phyloP scores from a whole-genome alignment of 2,329 filamentous ascomycete genomes.

The Sporothrix inflata region DNA sequence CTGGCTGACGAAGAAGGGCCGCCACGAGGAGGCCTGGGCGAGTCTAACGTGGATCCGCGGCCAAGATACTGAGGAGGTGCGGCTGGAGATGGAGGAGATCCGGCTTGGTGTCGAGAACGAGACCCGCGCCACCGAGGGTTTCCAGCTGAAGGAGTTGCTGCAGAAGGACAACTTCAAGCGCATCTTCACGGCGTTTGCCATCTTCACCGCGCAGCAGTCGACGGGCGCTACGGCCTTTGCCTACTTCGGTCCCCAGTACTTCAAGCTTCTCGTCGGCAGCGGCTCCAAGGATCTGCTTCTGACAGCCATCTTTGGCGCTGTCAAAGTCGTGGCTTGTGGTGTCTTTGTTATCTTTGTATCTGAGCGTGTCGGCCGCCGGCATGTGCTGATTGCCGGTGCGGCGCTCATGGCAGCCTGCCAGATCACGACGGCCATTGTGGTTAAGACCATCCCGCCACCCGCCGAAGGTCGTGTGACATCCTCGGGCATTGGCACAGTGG shows the following conservation, averaged over 20 bases:
- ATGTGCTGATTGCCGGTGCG: constrained; percentile 48
- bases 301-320: constrained; percentile 56
- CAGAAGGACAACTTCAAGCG: constrained; percentile 50
- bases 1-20: constrained; percentile 76
- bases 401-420: constrained; percentile 51
- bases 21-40: constrained; percentile 64
- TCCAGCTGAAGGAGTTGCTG: constrained; percentile 49
- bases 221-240: constrained; percentile 59
- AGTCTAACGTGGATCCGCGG: constrained; percentile 69
- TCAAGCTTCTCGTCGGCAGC: constrained; percentile 53
- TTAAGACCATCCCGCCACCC: constrained; percentile 45
- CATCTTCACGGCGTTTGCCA: constrained; percentile 47
- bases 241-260: constrained; percentile 60
- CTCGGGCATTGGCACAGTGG: constrained; percentile 54
- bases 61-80: not conserved
- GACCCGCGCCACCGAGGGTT: constrained; percentile 48
- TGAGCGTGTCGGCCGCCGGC: constrained; percentile 50
- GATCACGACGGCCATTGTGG: constrained; percentile 49
- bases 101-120: constrained; percentile 51
- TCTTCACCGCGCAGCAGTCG: constrained; percentile 57
- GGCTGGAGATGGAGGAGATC: constrained; percentile 55
- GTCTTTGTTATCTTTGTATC: constrained; percentile 58
- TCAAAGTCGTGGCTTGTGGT: constrained; percentile 56
- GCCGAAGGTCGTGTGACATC: constrained; percentile 41
- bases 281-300: constrained; percentile 51